A percentile compares a stretch with the other conserved stretches of the same genome.
Conservation (phyloP, 2,329 filamentous ascomycete species). For the Chrysoporthe deuterocubensis region DNA sequence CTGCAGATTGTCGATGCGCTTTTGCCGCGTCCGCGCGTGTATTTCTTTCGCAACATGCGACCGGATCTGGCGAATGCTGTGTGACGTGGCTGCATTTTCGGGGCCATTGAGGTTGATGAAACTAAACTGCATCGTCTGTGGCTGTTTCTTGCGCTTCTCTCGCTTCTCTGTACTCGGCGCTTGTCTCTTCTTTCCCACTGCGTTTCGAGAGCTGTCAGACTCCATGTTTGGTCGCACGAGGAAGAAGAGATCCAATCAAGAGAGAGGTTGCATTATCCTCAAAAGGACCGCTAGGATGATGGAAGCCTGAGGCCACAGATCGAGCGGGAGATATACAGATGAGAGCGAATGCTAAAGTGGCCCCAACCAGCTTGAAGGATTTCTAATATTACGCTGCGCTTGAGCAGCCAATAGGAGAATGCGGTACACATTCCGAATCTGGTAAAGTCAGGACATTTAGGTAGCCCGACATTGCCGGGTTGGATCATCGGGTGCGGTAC, state of each 20-base stretch:
- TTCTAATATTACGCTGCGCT: not conserved
- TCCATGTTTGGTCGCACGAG: not conserved
- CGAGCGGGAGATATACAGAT: not conserved
- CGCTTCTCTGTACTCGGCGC: not conserved
- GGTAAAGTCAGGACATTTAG: not conserved
- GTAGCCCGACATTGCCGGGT: no score
- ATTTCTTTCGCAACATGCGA: conserved; percentile 6
- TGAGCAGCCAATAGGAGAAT: not conserved
- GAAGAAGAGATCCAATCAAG: not conserved
- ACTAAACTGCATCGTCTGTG: not conserved
- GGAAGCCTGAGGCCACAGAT: not conserved
- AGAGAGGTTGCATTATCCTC: not conserved
- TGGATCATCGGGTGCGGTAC: no score
- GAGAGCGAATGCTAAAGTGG: not conserved
- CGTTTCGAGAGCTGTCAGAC: not conserved
- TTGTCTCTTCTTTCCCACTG: not conserved
- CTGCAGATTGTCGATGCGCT: conserved; percentile 9
- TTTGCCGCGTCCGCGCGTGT: conserved; percentile 7
- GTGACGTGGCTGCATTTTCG: not conserved
- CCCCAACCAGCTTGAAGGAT: not conserved
- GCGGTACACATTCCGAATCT: not conserved
- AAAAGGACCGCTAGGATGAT: not conserved
- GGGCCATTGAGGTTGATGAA: not conserved
- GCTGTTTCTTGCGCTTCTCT: not conserved
- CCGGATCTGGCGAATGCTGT: not conserved